Percentiles rank a stretch among this genome's conserved stretches.
Conservation (phyloP, 352 stramenopile genomes). For the Phytophthora fragariaefolia region DNA sequence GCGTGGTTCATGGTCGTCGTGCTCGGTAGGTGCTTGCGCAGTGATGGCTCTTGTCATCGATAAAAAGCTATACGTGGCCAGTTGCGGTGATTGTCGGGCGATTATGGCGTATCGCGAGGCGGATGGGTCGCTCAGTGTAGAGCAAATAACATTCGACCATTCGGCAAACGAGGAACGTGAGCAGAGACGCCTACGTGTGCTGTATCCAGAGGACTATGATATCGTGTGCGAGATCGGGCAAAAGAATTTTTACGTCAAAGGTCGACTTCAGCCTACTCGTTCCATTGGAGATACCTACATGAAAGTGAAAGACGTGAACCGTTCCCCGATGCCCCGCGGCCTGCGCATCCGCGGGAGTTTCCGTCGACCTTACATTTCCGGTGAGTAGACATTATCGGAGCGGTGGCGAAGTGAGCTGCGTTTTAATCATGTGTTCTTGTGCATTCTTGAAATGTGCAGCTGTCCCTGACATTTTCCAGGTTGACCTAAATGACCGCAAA, state of each 20-base stretch:
- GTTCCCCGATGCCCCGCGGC: slow-evolving; percentile 61
- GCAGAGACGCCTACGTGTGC: slow-evolving; percentile 56
- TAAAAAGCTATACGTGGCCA: slow-evolving; percentile 65
- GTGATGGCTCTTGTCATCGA: slow-evolving; percentile 65
- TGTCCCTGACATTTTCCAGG: slow-evolving; percentile 70
- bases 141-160: slow-evolving; percentile 75
- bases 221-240: slow-evolving; percentile 74
- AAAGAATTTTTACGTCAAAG: slow-evolving; percentile 77
- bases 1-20: slow-evolving; percentile 60
- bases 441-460: slow-evolving; percentile 27
- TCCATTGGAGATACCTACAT: slow-evolving; percentile 79
- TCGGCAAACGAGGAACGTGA: slow-evolving; percentile 70
- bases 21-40: slow-evolving; percentile 67
- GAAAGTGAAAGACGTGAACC: slow-evolving; percentile 79
- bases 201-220: slow-evolving; percentile 72
- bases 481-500: slow-evolving; percentile 54
- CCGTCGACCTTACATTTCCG: slow-evolving; percentile 64
- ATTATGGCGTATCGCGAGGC: slow-evolving; percentile 70
- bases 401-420: too few species aligned
- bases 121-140: slow-evolving; percentile 55
- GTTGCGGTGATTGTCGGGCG: slow-evolving; percentile 69
- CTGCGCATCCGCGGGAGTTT: slow-evolving; percentile 66
- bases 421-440: slow-evolving; percentile 4
- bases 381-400: slow-evolving; percentile 18
- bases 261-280: slow-evolving; percentile 68